Base-by-base conservation (phyloP, 495 filamentous ascomycete genomes). In the Amniculicola lignicola region DNA sequence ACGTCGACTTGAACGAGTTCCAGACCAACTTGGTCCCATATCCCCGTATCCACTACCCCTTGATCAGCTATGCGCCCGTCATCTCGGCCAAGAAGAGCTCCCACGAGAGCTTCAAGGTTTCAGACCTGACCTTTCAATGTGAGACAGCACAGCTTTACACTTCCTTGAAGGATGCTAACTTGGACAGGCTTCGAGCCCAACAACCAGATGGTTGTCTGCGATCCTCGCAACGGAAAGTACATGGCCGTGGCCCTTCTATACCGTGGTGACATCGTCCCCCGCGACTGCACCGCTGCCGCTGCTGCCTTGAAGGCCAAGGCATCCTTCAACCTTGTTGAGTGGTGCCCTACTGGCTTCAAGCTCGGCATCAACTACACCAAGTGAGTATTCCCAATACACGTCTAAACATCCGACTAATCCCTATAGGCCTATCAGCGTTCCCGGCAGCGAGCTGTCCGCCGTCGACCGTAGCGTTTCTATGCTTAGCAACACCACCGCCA, bases 331-430 rank as follows among this genome's bases (percentile, higher is more conserved):
- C 78, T 94, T 52, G 89, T 95, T 48, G 89, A 95, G 70, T 95
- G 89, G 89, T 95, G 89, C 74, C 89, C 89, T n/a, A 95, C 89
- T 38, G 89, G 89, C 54, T 95, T 95, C 82, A 95, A 95, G 79
- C 77, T 95, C 48, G 89, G 89, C 62, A 94, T 95, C 78, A 92
- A 91, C 77, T 90, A 90, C 76, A 61, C 57, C 25, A 65, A 65
- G 64, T 63, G 24, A 12, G 61, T 54, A 27, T 10, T 31, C 6
- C 14, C 29, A 40, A n/a, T 27, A 16, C 9, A 2, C 37, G 14
- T 54, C 14, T 4, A 43, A 15, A 21, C 35, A 28, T 9, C 11
- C 4, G 12, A 16, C 51, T 61, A 42, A 66, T 21, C n/a, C 21
- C 16, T 47, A 7, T n/a, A 89, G 90, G 75, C 89, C 89, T 36